A percentile compares a stretch with the other conserved stretches of the same genome.
These are phyloP conservation scores for Nakazawaea sp. DNA, from an alignment of 805 yeast species.

Conservation along the genomic window DNA sequence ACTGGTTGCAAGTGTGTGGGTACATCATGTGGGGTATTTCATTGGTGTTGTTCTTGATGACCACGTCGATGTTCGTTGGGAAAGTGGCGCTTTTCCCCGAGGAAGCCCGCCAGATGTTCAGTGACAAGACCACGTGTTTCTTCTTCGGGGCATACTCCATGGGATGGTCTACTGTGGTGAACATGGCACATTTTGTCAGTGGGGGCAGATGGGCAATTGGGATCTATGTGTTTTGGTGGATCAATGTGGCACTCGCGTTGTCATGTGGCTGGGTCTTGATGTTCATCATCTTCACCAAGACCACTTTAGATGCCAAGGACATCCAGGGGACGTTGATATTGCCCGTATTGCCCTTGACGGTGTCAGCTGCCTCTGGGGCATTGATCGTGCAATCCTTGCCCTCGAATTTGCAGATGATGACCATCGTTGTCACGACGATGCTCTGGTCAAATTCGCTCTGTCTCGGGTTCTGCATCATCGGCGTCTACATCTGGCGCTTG, in stretches of 20 bases:
- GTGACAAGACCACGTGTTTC: constrained; percentile 41
- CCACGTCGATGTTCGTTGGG: constrained; percentile 33
- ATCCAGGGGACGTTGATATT: constrained; percentile 56
- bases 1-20: constrained; percentile 53
- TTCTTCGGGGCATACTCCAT: constrained; percentile 77
- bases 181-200: constrained; percentile 42
- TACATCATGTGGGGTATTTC: constrained; percentile 59
- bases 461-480: constrained; percentile 47
- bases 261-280: constrained; percentile 56
- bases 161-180: constrained; percentile 67
- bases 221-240: constrained; percentile 69
- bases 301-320: constrained; percentile 24
- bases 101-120: constrained; percentile 18
- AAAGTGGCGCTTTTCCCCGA: constrained; percentile 30
- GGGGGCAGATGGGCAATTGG: constrained; percentile 38
- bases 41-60: constrained; percentile 35
- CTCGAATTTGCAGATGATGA: constrained; percentile 37
- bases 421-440: constrained; percentile 46
- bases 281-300: constrained; percentile 36
- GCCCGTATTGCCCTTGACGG: constrained; percentile 78
- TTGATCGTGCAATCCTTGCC: constrained; percentile 40
- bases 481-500: constrained; percentile 55
- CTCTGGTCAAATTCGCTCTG: constrained; percentile 66
- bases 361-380: constrained; percentile 67
- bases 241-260: constrained; percentile 47